A percentile compares a stretch with the other conserved stretches of the same genome.
These are phyloP conservation scores for Sporothrix brasiliensis DNA, from an alignment of 2,329 filamentous ascomycete species.

Conservation along the genomic window DNA sequence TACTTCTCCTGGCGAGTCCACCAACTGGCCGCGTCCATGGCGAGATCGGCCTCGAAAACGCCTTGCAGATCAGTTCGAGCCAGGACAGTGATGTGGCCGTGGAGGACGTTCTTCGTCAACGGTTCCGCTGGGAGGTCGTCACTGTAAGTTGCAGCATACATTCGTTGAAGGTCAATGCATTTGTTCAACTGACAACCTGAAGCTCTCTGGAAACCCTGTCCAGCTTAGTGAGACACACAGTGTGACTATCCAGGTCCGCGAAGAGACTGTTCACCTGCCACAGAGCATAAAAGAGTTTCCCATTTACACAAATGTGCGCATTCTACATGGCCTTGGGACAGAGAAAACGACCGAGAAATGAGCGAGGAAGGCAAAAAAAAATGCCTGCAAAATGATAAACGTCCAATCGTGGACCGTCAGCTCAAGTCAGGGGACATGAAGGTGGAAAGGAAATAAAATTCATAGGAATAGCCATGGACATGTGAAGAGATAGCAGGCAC, in stretches of 20 bases:
- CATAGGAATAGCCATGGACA: background rate
- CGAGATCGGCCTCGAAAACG: constrained; percentile 19
- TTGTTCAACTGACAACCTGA: background rate
- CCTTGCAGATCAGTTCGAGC: background rate
- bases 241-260: constrained; percentile 16
- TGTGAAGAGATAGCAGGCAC: background rate
- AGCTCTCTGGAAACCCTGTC: background rate
- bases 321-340: background rate
- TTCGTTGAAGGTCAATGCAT: background rate
- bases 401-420: no score
- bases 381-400: background rate
- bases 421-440: background rate
- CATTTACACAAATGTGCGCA: background rate
- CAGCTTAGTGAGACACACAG: background rate
- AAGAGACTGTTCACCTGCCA: background rate
- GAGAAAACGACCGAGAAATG: background rate
- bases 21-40: constrained; percentile 20
- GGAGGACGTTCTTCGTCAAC: background rate
- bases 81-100: background rate
- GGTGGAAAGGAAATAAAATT: background rate
- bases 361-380: background rate
- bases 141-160: background rate
- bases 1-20: constrained; percentile 3
- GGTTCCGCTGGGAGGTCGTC: constrained; percentile 16
- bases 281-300: background rate